Evolutionary conservation across 257 asterid species (phyloP), one percentile per base, ranked within the genome.

Genomic region (Nicotiana obtusifolia): DNA sequence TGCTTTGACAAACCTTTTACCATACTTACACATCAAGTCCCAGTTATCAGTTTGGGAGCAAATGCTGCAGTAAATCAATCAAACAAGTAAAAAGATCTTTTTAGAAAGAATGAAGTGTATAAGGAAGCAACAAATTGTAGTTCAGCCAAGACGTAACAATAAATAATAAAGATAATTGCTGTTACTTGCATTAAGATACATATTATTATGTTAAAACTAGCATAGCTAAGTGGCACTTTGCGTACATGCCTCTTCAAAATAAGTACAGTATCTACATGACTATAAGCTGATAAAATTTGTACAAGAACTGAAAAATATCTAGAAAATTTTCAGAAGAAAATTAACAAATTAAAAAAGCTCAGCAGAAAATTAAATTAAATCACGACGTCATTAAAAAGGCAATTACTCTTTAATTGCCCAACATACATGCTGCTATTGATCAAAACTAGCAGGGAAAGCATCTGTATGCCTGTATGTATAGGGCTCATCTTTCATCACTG

Each of bases 1-100:
- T 30, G 93, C 94, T 76, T 56, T 88, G 81, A 88, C 86, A 81
- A 94, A 93, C 86, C 90, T 88, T 88, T 88, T 92, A 24, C 92
- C 97, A 81, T 88, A 87, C 68, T 96, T 96, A 33, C 89, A 84
- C 31, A 92, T 88, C 89, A 93, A 90, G 81, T 86, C 95, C 97
- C 92, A 94, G 81, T 92, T 92, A 81, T 87, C 82, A 8, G 90
- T 85, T 59, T 86, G 85, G 82, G 84, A 86, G 82, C 98, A 96
- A 84, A 94, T 89, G 89, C 98, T 96, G 97, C 91, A 90, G 19
- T 73, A 49, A 81, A 80, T 5, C 54, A 82, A 75, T 52, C 52
- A 80, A 82, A 87, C 15, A 64, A 60, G 78, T 61, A 47, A 37
- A 80, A 65, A 37, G 69, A 60, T 81, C 19, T n/a, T 76, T 76